These are phyloP conservation scores for Pythium aristosporum DNA, from an alignment of 352 stramenopile genomes.

Conservation along the genomic window DNA sequence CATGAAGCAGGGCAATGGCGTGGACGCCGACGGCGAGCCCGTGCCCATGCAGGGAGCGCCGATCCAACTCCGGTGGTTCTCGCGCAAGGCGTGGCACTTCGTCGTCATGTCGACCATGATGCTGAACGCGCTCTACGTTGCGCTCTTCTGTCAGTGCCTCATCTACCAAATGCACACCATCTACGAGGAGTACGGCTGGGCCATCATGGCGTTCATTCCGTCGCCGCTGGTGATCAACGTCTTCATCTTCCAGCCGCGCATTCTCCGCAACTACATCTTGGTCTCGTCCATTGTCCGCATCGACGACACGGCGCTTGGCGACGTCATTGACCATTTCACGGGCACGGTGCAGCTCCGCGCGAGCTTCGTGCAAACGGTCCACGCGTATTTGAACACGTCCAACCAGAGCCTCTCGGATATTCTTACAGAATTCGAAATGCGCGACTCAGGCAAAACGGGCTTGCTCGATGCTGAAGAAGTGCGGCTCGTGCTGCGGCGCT, in stretches of 20 bases:
- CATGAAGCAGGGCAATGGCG: background rate
- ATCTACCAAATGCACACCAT: slow-evolving; percentile 23
- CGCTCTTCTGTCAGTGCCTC: slow-evolving; percentile 32
- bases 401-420: slow-evolving; percentile 19
- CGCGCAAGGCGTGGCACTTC: slow-evolving; percentile 28
- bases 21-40: background rate
- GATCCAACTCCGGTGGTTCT: slow-evolving; percentile 24
- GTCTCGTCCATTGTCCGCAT: slow-evolving; percentile 26
- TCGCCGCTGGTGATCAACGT: slow-evolving; percentile 28
- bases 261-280: slow-evolving; percentile 29
- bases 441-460: slow-evolving; percentile 8
- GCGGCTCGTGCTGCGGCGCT: slow-evolving; percentile 21
- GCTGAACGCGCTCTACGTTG: slow-evolving; percentile 30
- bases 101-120: slow-evolving; percentile 24
- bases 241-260: slow-evolving; percentile 25
- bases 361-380: slow-evolving; percentile 20
- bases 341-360: slow-evolving; percentile 25
- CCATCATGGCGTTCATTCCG: slow-evolving; percentile 4
- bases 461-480: slow-evolving; percentile 24
- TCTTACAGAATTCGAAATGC: slow-evolving; percentile 16
- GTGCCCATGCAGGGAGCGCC: background rate
- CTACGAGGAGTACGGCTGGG: slow-evolving; percentile 9
- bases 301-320: slow-evolving; percentile 26
- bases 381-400: slow-evolving; percentile 19
- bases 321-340: slow-evolving; percentile 32